Base-by-base conservation (phyloP, 2,329 filamentous ascomycete species). In the Botrytis hyacinthi region DNA sequence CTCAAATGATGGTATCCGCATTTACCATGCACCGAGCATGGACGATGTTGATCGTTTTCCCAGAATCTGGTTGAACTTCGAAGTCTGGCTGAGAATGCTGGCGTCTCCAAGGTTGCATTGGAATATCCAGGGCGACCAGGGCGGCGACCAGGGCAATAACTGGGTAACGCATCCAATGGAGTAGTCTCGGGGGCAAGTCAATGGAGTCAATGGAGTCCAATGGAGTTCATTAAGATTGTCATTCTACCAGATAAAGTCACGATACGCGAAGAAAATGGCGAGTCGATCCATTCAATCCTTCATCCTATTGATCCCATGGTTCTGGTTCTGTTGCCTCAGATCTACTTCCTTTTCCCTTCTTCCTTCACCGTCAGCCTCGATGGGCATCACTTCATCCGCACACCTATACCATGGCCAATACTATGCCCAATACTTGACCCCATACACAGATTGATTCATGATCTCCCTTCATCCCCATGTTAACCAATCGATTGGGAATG, bases 201-300 rank as follows among this genome's bases (percentile, higher is more conserved):
- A 26, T 60, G 29, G 51, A 32, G 59, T 26, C 42, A 20, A 44
- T 20, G 22, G 51, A 57, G 59, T 37, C 26, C 42, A 18, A 44
- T 20, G 22, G 51, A 57, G 59, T 37, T 61, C 59, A 61, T 37
- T 37, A 61, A 61, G 59, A 61, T 61, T 61, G 32, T 35, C 35
- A 61, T 61, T n/a, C 48, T 51, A 51, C 59, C 59, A 61, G 59
- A 61, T 61, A 35, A 37, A 26, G 59, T 60, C 59, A 60, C 59
- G 59, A 60, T 60, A 60, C 32, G 59, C 59, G 59, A 60, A 60
- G 57, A 60, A 35, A 26, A 60, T 37, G 9, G 32, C 59, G 32
- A 61, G 32, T 14, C 26, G 32, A 61, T 35, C 32, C 32, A 61
- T 61, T 12, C 20, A 3, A 37, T 60, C 32, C 57, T 60, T 60